Conservation (phyloP, 352 stramenopile species). For the Phytophthora boehmeriae region DNA sequence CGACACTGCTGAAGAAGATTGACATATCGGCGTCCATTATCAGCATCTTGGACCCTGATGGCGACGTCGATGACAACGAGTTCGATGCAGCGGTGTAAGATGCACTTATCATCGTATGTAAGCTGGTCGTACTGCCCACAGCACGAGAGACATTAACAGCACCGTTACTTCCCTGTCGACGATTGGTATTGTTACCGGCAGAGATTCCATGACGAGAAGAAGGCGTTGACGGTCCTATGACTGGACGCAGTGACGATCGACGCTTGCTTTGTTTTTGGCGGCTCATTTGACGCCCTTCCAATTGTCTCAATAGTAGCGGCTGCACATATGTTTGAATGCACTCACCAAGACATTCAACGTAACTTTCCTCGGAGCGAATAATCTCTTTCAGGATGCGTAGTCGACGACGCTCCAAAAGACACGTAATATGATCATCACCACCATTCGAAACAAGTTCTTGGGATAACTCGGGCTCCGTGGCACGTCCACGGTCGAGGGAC, state of each 20-base stretch:
- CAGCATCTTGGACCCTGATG: conserved; percentile 49
- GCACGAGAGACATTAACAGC: conserved; percentile 39
- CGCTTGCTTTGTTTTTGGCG: conserved; percentile 68
- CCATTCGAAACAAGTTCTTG: conserved; percentile 30
- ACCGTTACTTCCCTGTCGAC: conserved; percentile 39
- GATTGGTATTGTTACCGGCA: conserved; percentile 16
- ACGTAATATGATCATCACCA: conserved; percentile 50
- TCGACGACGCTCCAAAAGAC: conserved; percentile 65
- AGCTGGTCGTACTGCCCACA: conserved; percentile 51
- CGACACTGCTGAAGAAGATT: conserved; percentile 89
- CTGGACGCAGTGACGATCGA: conserved; percentile 59
- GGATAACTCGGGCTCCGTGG: conserved; percentile 41
- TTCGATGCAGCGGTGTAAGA: conserved; percentile 35
- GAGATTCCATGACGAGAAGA: conserved; percentile 8
- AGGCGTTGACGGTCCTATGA: conserved; percentile 34
- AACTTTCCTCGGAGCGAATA: conserved; percentile 84
- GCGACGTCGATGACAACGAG: conserved; percentile 29
- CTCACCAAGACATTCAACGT: conserved; percentile 81
- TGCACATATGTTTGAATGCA: conserved; percentile 88
- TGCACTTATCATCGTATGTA: conserved; percentile 48
- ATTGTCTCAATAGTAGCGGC: conserved; percentile 74
- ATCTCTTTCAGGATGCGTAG: conserved; percentile 86
- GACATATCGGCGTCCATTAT: conserved; percentile 85
- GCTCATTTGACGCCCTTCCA: conserved; percentile 78
- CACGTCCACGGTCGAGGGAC: conserved; percentile 34